Base-by-base conservation (phyloP, 345 rosid genomes). In the Syzygium aromaticum region DNA sequence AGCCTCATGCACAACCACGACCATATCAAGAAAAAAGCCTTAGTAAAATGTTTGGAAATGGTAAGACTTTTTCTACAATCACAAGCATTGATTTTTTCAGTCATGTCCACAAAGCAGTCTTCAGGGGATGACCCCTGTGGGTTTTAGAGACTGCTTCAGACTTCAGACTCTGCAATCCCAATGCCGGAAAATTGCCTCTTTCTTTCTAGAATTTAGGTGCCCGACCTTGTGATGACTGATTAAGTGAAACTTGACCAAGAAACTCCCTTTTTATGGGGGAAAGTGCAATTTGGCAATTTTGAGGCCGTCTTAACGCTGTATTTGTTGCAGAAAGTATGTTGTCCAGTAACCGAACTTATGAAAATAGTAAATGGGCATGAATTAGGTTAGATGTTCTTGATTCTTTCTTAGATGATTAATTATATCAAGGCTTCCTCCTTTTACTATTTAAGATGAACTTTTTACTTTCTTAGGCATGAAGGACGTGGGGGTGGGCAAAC, bases 1-100 rank as follows among this genome's bases (percentile, higher is more conserved):
- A 96, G 89, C 98, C 98, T 88, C 95, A 94, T 89, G 99, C 98
- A 82, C 99, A 95, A 89, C 99, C 99, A 51, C 95, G 98, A 33
- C 99, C 98, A 43, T 98, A 98, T 92, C 99, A 98, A 90, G 99
- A 95, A 89, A 95, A 96, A 91, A 96, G 99, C 88, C 94, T 95
- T 84, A 98, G 99, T 90, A 98, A 98, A 95, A 98, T 98, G 99
- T 98, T 98, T 93, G 99, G 99, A 88, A 98, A 98, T 88, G 99
- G 99, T 96, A 89, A 84, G 84, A 77, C 14, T 51, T 67, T 73
- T 56, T 77, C 64, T 85, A 1, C 25, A 54, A 57, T 51, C 14
- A 54, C 21, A 17, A 51, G 57, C 86, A n/a, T 87, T 54, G 54
- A 78, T 87, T 46, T 86, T 73, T 64, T 86, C 78, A 85, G 52